Evolutionary conservation across 106 monocot genomes (phyloP).

Genomic region (Acanthochlamys bracteata): DNA sequence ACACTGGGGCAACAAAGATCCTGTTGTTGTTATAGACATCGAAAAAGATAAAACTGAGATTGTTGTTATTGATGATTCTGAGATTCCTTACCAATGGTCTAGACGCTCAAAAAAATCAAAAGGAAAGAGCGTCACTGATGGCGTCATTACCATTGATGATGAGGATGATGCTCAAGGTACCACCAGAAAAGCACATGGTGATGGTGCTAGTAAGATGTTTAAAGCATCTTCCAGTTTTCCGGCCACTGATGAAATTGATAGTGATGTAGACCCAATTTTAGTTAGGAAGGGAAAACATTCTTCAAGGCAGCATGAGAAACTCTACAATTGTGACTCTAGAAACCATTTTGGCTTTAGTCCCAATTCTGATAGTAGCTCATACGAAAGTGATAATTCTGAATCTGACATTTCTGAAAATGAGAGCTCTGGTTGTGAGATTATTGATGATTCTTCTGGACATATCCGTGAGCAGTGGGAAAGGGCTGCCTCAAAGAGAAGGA

Average conservation of each 20-base stretch:
- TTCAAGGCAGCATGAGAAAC: not conserved
- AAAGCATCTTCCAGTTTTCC: slow-evolving; percentile 5
- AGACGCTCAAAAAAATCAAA: slow-evolving; percentile 2
- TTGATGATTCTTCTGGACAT: slow-evolving; percentile 51
- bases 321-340: slow-evolving; percentile 18
- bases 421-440: slow-evolving; percentile 81
- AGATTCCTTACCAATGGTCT: slow-evolving; percentile 19
- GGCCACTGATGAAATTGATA: slow-evolving; percentile 12
- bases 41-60: slow-evolving; percentile 33
- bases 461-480: slow-evolving; percentile 86
- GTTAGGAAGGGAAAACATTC: slow-evolving; percentile 7
- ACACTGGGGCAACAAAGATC: slow-evolving; percentile 22
- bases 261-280: slow-evolving; percentile 21
- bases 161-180: slow-evolving; percentile 6
- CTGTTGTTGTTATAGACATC: slow-evolving; percentile 38
- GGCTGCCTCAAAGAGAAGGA: slow-evolving; percentile 49
- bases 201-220: slow-evolving; percentile 5
- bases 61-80: slow-evolving; percentile 31
- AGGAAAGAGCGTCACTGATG: slow-evolving; percentile 18
- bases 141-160: slow-evolving; percentile 69
- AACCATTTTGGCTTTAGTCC: slow-evolving; percentile 37
- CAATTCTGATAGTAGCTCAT: slow-evolving; percentile 15
- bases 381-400: slow-evolving; percentile 20
- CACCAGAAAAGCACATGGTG: slow-evolving; percentile 8
- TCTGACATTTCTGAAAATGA: slow-evolving; percentile 25